Evolutionary conservation across 2,329 filamentous ascomycete species (phyloP).

Genomic region (Didymellaceae sp.): DNA sequence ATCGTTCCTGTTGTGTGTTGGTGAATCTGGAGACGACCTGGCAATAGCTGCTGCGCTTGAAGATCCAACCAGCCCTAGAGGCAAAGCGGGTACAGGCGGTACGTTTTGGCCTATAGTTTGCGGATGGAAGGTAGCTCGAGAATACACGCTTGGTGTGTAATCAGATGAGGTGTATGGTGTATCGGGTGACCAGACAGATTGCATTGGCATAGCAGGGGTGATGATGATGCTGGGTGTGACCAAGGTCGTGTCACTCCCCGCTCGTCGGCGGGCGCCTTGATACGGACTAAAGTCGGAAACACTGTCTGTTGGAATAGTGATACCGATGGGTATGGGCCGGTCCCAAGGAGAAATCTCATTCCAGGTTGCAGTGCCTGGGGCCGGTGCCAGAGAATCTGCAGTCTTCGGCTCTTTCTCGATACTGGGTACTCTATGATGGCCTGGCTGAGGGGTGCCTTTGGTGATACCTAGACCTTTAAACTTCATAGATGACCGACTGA

Average conservation of each 20-base stretch:
- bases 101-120: constrained; percentile 46
- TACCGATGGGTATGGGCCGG: constrained; percentile 75
- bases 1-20: constrained; percentile 36
- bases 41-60: constrained; percentile 8
- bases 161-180: constrained; percentile 65
- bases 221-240: constrained; percentile 60
- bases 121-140: constrained; percentile 57
- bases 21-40: constrained; percentile 4
- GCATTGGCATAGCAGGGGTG: constrained; percentile 59
- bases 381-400: constrained; percentile 38
- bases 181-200: constrained; percentile 64
- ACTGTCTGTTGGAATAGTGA: constrained; percentile 66
- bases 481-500: constrained; percentile 35
- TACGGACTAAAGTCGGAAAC: constrained; percentile 50
- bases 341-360: constrained; percentile 70
- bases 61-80: constrained; percentile 27
- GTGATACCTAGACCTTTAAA: constrained; percentile 45
- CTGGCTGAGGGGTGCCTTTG: constrained; percentile 44
- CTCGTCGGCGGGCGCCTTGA: constrained; percentile 45
- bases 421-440: constrained; percentile 23
- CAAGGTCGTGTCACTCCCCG: constrained; percentile 43
- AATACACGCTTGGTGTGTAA: constrained; percentile 67
- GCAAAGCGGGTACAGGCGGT: constrained; percentile 59
- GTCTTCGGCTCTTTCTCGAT: constrained; percentile 35
- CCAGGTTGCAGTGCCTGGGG: constrained; percentile 40